These are phyloP conservation scores for Aspergillus taichungensis DNA, from an alignment of 495 filamentous ascomycete genomes.

Conservation along the genomic window DNA sequence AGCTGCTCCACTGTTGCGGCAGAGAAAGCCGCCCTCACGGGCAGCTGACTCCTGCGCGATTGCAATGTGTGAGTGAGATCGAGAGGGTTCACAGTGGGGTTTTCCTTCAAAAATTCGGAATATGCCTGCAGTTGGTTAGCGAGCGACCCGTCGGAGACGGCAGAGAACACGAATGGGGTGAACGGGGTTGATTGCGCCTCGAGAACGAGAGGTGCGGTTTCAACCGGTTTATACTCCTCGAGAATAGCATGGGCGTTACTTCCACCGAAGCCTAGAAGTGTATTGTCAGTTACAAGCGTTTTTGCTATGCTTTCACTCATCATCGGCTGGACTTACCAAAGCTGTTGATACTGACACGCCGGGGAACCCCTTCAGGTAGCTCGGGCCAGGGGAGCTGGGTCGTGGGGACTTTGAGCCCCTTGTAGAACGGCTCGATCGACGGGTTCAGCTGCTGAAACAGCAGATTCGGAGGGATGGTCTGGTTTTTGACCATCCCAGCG, in stretches of 20 bases:
- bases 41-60: background rate
- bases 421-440: conserved; percentile 6
- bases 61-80: background rate
- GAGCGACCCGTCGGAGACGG: conserved; percentile 6
- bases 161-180: conserved; percentile 13
- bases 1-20: no score
- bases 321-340: conserved; percentile 29
- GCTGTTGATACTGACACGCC: conserved; percentile 51
- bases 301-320: no score
- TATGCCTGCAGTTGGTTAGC: conserved; percentile 19
- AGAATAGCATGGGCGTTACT: conserved; percentile 52
- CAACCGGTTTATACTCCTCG: conserved; percentile 19
- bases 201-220: background rate
- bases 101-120: conserved; percentile 15
- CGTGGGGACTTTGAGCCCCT: background rate
- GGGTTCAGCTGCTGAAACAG: conserved; percentile 41
- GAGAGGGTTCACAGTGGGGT: background rate
- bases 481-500: conserved; percentile 37
- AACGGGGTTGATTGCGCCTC: background rate
- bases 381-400: background rate
- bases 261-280: conserved; percentile 37
- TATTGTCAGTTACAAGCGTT: no score
- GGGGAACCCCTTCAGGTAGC: conserved; percentile 21
- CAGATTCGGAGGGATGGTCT: conserved; percentile 43
- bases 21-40: no score